Evolutionary conservation across 1,284 basidiomycete genomes (phyloP).

Genomic region (Takashimella koratensis): DNA sequence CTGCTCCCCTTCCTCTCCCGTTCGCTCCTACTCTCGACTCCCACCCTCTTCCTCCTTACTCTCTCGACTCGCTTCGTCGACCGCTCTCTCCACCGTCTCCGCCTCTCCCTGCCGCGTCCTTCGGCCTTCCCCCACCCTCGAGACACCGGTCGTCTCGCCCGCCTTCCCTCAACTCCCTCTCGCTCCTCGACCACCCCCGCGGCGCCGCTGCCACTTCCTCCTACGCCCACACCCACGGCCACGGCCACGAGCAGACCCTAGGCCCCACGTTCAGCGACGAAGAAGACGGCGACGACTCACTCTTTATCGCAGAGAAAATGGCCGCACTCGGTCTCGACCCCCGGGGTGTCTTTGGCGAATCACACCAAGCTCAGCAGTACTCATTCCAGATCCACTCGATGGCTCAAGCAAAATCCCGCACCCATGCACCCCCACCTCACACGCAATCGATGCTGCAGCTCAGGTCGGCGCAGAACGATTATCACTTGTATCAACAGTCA

Average conservation of each 20-base stretch:
- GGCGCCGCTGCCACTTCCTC: background rate
- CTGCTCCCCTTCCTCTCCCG: background rate
- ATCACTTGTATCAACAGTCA: background rate
- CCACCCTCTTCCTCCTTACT: conserved; percentile 11
- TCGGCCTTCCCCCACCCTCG: conserved; percentile 1
- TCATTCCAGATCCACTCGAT: conserved; percentile 4
- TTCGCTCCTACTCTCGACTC: conserved; percentile 11
- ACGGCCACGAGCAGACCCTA: conserved; percentile 29
- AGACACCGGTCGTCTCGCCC: conserved; percentile 13
- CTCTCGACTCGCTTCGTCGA: conserved; percentile 1
- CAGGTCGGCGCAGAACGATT: background rate
- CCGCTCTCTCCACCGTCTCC: conserved; percentile 1
- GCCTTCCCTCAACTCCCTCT: conserved; percentile 8
- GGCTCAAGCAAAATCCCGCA: conserved; percentile 14
- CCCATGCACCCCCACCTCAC: conserved; percentile 4
- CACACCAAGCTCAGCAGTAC: background rate
- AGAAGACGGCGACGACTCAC: conserved; percentile 44
- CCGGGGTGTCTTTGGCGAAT: conserved; percentile 5
- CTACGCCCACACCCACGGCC: conserved; percentile 20
- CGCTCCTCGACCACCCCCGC: conserved; percentile 8
- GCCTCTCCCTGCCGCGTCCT: background rate
- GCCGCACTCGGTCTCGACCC: conserved; percentile 30
- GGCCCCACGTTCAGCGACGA: conserved; percentile 44
- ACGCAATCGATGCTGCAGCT: background rate
- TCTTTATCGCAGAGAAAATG: conserved; percentile 42